A percentile compares a stretch with the other conserved stretches of the same genome.
phyloP scores from a whole-genome alignment of 1,284 basidiomycete species.

The Trichosporon asahii region DNA sequence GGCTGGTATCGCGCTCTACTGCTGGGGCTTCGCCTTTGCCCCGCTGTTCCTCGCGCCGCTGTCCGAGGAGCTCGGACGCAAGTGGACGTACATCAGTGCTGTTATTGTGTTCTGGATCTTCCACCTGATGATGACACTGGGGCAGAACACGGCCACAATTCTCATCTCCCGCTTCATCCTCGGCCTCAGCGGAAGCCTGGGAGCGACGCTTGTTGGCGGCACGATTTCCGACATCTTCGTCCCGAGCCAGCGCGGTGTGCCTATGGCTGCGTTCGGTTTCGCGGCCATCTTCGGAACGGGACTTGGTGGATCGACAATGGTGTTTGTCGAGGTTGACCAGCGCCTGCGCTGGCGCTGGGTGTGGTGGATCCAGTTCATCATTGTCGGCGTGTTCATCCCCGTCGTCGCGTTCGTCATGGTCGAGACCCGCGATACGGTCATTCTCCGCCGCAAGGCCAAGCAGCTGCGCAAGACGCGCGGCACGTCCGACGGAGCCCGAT shows the following conservation, averaged over 20 bases:
- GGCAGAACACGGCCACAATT: slow-evolving; percentile 65
- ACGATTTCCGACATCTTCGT: slow-evolving; percentile 66
- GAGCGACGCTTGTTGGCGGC: slow-evolving; percentile 72
- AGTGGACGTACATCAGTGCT: slow-evolving; percentile 64
- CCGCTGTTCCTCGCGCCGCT: slow-evolving; percentile 70
- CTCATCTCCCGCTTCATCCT: slow-evolving; percentile 62
- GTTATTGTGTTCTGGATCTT: slow-evolving; percentile 60
- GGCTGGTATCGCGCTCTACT: slow-evolving; percentile 61
- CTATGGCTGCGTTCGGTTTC: slow-evolving; percentile 66
- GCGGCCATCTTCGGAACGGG: slow-evolving; percentile 62
- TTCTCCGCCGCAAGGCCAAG: slow-evolving; percentile 41
- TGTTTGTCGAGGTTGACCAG: slow-evolving; percentile 65
- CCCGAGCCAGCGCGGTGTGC: slow-evolving; percentile 53
- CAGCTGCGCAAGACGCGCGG: slow-evolving; percentile 43
- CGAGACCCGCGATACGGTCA: slow-evolving; percentile 48
- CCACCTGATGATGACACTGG: slow-evolving; percentile 50
- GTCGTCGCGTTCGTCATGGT: slow-evolving; percentile 38
- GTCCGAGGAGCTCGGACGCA: slow-evolving; percentile 72
- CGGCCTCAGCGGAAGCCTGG: slow-evolving; percentile 63
- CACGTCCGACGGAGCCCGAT: slow-evolving; percentile 37
- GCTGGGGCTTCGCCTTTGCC: slow-evolving; percentile 51
- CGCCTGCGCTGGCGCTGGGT: slow-evolving; percentile 73
- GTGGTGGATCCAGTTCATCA: slow-evolving; percentile 68
- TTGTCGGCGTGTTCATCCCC: slow-evolving; percentile 38
- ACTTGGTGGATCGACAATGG: slow-evolving; percentile 63